phyloP scores from a whole-genome alignment of 495 filamentous ascomycete species.

The Neurospora intermedia region DNA sequence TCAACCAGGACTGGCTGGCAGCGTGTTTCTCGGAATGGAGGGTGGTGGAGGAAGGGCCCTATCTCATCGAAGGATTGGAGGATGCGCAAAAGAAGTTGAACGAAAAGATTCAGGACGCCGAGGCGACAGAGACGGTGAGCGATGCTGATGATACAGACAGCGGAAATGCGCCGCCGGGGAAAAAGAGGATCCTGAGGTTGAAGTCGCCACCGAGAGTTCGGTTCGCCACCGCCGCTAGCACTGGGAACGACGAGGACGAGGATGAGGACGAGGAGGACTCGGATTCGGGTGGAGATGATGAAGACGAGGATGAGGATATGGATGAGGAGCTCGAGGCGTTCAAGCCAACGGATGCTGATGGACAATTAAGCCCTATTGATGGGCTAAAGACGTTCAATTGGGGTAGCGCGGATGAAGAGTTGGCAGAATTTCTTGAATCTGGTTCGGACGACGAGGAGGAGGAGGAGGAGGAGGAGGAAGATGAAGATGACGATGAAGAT shows the following conservation, averaged over 20 bases:
- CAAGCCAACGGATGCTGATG: constrained; percentile 38
- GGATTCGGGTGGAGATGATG: constrained; percentile 33
- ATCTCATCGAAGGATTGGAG: constrained; percentile 47
- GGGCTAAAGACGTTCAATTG: constrained; percentile 46
- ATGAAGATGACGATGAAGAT: constrained; percentile 20
- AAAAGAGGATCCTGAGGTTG: constrained; percentile 2
- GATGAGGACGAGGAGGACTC: constrained; percentile 33
- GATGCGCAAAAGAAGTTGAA: constrained; percentile 28
- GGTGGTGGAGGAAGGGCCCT: constrained; percentile 62
- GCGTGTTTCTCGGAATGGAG: constrained; percentile 73
- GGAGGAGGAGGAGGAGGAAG: constrained; percentile 13
- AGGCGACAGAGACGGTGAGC: constrained; percentile 9
- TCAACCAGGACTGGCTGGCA: constrained; percentile 79
- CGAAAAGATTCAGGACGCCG: constrained; percentile 26
- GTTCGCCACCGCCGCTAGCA: not conserved
- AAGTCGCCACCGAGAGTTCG: constrained; percentile 5
- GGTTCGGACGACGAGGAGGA: constrained; percentile 49
- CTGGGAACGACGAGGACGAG: constrained; percentile 32
- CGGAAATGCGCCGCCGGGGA: not conserved
- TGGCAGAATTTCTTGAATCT: constrained; percentile 61
- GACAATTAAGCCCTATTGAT: constrained; percentile 42
- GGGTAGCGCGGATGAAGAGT: constrained; percentile 57
- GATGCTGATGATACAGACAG: constrained; percentile 20
- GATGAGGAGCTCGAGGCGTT: constrained; percentile 13
- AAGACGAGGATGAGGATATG: constrained; percentile 31